Evolutionary conservation across 2,329 filamentous ascomycete species (phyloP).

Genomic region (Orbilia brochopaga): DNA sequence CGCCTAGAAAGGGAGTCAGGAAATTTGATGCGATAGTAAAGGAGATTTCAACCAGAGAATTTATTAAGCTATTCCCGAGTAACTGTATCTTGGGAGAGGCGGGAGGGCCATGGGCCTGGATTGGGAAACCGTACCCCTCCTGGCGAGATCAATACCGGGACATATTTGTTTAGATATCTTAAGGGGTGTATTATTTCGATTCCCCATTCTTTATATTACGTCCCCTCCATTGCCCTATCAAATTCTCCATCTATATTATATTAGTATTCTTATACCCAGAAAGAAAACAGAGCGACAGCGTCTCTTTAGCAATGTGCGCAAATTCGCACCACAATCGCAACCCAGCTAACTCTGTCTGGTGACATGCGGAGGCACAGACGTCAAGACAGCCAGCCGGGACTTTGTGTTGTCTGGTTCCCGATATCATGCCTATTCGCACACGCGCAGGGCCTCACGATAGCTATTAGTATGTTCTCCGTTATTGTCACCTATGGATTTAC

Average conservation of each 20-base stretch:
- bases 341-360: no score
- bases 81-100: slow-evolving; percentile 19
- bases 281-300: neutral
- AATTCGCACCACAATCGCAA: no score
- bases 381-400: no score
- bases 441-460: no score
- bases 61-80: slow-evolving; percentile 10
- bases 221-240: neutral
- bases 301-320: neutral
- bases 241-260: neutral
- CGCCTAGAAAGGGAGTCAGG: neutral
- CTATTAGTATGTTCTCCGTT: no score
- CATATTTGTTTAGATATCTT: slow-evolving; percentile 1
- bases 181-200: neutral
- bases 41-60: slow-evolving; percentile 4
- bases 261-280: neutral
- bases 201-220: neutral
- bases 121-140: slow-evolving; percentile 12
- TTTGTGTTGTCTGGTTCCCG: no score
- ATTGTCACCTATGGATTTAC: no score
- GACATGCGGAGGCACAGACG: no score
- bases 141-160: slow-evolving; percentile 3
- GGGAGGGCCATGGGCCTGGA: slow-evolving; percentile 22
- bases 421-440: no score
- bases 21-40: slow-evolving; percentile 6